Conservation (phyloP, 1,284 basidiomycete genomes). For the Puccinia polysora region DNA sequence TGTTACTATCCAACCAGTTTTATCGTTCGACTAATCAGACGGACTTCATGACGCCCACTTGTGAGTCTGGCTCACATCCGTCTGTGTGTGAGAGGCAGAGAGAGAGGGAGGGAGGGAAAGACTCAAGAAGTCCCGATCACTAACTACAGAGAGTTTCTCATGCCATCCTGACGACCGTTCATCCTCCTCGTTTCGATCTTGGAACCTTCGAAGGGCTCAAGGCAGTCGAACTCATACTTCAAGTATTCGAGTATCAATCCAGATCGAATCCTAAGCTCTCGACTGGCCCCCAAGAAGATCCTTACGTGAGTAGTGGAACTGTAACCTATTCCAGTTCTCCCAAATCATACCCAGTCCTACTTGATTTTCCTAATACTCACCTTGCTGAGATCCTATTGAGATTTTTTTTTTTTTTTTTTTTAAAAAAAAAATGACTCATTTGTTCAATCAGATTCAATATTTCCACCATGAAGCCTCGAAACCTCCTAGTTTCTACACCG, state of each 20-base stretch:
- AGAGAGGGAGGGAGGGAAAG: too few relatives aligned
- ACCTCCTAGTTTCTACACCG: background rate
- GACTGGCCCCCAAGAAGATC: background rate
- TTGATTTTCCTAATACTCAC: too few relatives aligned
- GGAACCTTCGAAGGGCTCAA: background rate
- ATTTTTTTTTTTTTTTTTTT: too few relatives aligned
- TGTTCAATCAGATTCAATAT: background rate
- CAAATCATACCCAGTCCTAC: too few relatives aligned
- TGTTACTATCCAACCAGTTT: background rate
- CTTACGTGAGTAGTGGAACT: background rate
- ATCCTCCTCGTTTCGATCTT: background rate
- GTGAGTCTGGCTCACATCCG: background rate
- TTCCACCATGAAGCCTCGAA: background rate
- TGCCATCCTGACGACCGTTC: too few relatives aligned
- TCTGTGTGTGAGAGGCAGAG: too few relatives aligned
- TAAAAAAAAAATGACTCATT: too few relatives aligned
- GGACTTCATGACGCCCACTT: background rate
- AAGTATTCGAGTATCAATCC: slow-evolving; percentile 1
- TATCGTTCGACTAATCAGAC: background rate
- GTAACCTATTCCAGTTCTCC: too few relatives aligned
- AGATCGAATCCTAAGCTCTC: background rate
- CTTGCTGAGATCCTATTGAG: too few relatives aligned
- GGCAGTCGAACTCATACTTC: background rate
- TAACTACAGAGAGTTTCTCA: too few relatives aligned
- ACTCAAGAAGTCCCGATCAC: too few relatives aligned